These are phyloP conservation scores for Microbotryum lychnidis-dioicae DNA, from an alignment of 1,284 basidiomycete species.

Conservation along the genomic window DNA sequence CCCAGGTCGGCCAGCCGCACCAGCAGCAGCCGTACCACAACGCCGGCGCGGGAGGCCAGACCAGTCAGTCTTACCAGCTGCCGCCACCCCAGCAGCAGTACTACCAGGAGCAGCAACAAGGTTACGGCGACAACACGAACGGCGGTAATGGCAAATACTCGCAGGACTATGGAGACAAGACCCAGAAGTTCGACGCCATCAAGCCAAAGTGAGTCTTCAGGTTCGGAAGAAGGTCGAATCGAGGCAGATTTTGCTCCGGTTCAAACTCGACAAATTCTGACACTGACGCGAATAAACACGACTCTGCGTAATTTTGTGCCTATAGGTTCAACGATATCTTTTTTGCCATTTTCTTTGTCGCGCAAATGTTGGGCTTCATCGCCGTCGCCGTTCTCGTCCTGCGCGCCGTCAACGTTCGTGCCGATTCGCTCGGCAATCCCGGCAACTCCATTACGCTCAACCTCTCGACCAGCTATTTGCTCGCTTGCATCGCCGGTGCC, in stretches of 20 bases:
- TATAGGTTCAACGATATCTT: constrained; percentile 33
- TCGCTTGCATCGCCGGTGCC: constrained; percentile 18
- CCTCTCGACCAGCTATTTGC: constrained; percentile 26
- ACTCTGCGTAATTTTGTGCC: background rate
- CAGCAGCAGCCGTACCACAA: constrained; percentile 5
- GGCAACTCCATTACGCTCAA: constrained; percentile 23
- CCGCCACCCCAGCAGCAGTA: constrained; percentile 2
- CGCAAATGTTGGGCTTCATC: constrained; percentile 40
- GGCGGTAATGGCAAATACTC: constrained; percentile 2
- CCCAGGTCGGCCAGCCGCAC: background rate
- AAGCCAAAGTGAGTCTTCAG: constrained; percentile 24
- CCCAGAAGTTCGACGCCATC: constrained; percentile 20
- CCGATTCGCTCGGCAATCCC: constrained; percentile 9
- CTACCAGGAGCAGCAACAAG: constrained; percentile 10
- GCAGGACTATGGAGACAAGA: constrained; percentile 7
- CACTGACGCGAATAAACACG: background rate
- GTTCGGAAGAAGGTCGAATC: background rate
- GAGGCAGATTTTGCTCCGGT: background rate
- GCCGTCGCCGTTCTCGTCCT: constrained; percentile 41
- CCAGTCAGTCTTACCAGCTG: constrained; percentile 1
- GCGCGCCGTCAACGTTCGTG: constrained; percentile 24
- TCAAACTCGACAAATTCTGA: background rate
- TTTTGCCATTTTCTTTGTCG: constrained; percentile 40
- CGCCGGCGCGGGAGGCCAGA: constrained; percentile 2
- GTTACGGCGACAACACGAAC: constrained; percentile 6